Base-by-base conservation (phyloP, 805 yeast genomes). In the Maudiozyma saulgeensis region DNA sequence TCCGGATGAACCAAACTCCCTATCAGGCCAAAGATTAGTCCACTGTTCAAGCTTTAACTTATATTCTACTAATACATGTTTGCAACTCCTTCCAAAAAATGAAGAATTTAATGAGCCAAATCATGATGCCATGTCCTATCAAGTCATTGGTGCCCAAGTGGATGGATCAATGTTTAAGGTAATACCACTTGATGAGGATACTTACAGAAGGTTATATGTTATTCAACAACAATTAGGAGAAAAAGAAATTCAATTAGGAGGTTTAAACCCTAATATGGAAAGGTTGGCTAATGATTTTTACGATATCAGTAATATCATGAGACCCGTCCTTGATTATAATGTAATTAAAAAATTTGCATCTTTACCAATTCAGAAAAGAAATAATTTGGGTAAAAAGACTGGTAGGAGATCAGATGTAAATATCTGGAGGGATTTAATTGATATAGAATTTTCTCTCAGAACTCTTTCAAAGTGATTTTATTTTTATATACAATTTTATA, bases 211-310 rank as follows among this genome's bases (percentile, higher is more conserved):
- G 50, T 72, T 93, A 61, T 87, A 85, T 60, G 82, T 88, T 35
- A 70, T 91, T 19, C 97, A 90, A 62, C 96, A 89, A 65, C 96
- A 89, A 58, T 68, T 93, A 46, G 76, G 77, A 37, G 96, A 90
- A 49, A 85, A 85, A 56, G 86, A 84, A 50, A 73, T 72, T 38
- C 89, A 84, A 53, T 67, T 70, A 50, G 82, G 85, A 46, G 96
- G 97, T 0, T 69, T 93, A 55, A 93, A 91, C 62, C 95, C 96
- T 2, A 74, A 77, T 53, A 69, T 79, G 73, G 83, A 83, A 56
- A 67, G 87, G 40, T 64, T 78, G 23, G 51, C 66, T 9, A 71
- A 71, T 51, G 62, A 67, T 26, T 68, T 56, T 45, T 62, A 62
- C 38, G 63, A 61, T 21, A 49, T 53, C 15, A 65, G 67, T n/a